These are phyloP conservation scores for Nicotiana sylvestris DNA, from an alignment of 257 asterid species.

Conservation along the genomic window DNA sequence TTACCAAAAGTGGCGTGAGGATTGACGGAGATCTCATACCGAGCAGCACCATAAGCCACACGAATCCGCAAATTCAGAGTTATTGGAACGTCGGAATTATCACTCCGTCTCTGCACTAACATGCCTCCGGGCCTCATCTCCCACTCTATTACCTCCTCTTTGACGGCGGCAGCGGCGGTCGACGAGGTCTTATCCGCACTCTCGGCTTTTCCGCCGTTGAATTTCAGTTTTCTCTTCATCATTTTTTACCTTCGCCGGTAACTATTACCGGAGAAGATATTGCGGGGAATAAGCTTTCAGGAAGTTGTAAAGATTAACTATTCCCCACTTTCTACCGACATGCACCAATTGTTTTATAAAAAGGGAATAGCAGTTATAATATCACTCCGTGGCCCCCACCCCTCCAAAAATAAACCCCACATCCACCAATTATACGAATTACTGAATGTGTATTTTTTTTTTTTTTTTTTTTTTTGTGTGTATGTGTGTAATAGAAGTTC, in stretches of 20 bases:
- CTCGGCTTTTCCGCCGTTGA: constrained; percentile 24
- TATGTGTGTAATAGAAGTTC: too few relatives aligned
- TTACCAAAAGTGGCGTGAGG: constrained; percentile 59
- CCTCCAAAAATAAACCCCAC: too few relatives aligned
- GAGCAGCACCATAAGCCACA: constrained; percentile 39
- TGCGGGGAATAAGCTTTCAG: neutral
- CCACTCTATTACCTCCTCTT: constrained; percentile 47
- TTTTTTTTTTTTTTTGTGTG: too few relatives aligned
- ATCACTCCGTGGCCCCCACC: neutral
- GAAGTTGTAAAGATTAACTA: neutral
- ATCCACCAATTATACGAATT: too few relatives aligned
- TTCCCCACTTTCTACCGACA: neutral
- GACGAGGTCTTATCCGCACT: constrained; percentile 9
- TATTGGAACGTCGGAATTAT: constrained; percentile 15
- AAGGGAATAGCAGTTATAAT: neutral
- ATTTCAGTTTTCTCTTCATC: constrained; percentile 36
- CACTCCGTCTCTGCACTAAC: constrained; percentile 61
- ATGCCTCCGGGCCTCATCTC: constrained; percentile 73
- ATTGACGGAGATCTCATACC: constrained; percentile 43
- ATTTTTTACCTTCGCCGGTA: constrained; percentile 5
- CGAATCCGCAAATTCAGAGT: constrained; percentile 39
- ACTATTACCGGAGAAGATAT: neutral
- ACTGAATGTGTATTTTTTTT: too few relatives aligned
- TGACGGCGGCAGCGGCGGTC: constrained; percentile 17
- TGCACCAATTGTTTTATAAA: neutral